A percentile compares a stretch with the other conserved stretches of the same genome.
Evolutionary conservation across 2,329 filamentous ascomycete genomes (phyloP).

Genomic region (Colletotrichum sansevieriae): DNA sequence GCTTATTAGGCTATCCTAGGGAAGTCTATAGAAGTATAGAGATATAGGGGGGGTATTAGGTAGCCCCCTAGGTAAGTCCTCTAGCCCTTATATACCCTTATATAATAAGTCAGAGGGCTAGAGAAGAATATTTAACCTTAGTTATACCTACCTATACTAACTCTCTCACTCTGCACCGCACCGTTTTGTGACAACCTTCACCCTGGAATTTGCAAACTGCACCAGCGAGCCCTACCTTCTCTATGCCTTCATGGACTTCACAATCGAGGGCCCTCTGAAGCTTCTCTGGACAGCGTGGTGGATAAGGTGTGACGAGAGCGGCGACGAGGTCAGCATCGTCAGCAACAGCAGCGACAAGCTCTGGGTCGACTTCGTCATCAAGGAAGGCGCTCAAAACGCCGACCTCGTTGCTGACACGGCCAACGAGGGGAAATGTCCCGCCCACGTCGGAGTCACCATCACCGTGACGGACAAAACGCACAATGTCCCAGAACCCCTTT

Average conservation of each 20-base stretch:
- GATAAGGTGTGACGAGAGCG: conserved; percentile 36
- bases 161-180: too few species aligned
- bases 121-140: too few species aligned
- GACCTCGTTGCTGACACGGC: conserved; percentile 40
- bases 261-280: neutral
- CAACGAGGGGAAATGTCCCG: conserved; percentile 15
- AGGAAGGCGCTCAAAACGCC: conserved; percentile 32
- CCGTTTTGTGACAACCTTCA: too few species aligned
- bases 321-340: conserved; percentile 15
- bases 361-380: conserved; percentile 38
- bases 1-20: too few species aligned
- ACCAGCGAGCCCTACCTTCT: conserved; percentile 36
- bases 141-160: too few species aligned
- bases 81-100: too few species aligned
- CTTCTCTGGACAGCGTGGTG: conserved; percentile 27
- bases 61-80: too few species aligned
- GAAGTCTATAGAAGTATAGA: too few species aligned
- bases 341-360: conserved; percentile 33
- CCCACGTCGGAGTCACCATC: conserved; percentile 27
- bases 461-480: conserved; percentile 38
- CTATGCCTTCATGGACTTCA: conserved; percentile 7
- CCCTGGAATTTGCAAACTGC: conserved; percentile 7
- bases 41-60: too few species aligned
- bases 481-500: conserved; percentile 7
- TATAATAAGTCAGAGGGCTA: too few species aligned